Evolutionary conservation across 176 grass and related monocot genomes (phyloP).

Genomic region (Alopecurus myosuroides): DNA sequence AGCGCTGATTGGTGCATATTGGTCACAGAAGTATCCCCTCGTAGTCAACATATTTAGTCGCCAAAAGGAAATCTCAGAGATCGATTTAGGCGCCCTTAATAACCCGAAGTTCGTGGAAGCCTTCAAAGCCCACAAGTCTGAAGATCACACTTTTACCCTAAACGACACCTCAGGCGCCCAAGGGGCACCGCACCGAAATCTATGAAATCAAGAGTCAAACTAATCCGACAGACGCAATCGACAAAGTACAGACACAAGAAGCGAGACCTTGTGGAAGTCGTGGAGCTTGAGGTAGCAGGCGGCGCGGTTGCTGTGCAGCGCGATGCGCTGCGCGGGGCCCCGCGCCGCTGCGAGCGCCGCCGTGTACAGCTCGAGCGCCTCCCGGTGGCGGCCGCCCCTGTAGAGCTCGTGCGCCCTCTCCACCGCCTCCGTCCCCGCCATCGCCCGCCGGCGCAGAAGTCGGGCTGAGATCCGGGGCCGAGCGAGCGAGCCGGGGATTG

Average conservation of each 20-base stretch:
- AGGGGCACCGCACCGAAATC: background rate
- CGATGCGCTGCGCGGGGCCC: conserved; percentile 72
- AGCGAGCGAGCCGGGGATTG: background rate
- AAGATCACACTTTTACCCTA: background rate
- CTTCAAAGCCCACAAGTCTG: background rate
- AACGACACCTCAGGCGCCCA: background rate
- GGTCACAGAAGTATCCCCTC: background rate
- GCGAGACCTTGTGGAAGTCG: conserved; percentile 66
- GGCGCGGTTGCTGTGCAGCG: conserved; percentile 93
- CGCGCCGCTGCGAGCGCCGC: conserved; percentile 72
- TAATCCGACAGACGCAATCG: background rate
- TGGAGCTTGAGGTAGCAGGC: conserved; percentile 97
- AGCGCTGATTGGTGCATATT: background rate
- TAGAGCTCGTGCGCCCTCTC: conserved; percentile 89
- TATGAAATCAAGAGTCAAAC: background rate
- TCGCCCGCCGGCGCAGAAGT: background rate
- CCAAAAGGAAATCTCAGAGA: background rate
- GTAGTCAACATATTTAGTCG: background rate
- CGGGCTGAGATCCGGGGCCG: background rate
- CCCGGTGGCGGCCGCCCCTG: conserved; percentile 73
- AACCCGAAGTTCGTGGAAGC: background rate
- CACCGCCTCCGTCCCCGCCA: conserved; percentile 35
- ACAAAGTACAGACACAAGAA: background rate
- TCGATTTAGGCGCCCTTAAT: background rate
- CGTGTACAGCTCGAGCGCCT: conserved; percentile 83